A percentile compares a stretch with the other conserved stretches of the same genome.
Evolutionary conservation across 2,329 filamentous ascomycete genomes (phyloP).

Genomic region (Neofusicoccum laricinum): DNA sequence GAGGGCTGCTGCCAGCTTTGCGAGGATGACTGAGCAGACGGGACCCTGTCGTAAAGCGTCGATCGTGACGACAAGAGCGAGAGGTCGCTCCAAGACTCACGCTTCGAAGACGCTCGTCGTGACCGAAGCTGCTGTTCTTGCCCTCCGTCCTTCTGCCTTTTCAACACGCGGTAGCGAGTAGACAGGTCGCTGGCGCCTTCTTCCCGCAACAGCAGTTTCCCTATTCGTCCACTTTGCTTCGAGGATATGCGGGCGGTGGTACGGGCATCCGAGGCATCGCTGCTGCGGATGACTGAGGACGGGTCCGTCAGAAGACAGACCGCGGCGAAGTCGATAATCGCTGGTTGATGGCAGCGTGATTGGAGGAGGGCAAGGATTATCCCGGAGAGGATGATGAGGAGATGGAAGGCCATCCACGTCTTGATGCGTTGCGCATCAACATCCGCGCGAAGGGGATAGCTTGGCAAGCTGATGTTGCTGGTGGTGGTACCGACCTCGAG

Average conservation of each 20-base stretch:
- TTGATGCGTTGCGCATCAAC: not conserved
- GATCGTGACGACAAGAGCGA: not conserved
- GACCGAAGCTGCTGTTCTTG: not conserved
- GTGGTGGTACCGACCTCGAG: not conserved
- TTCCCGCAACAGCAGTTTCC: not conserved
- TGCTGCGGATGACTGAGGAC: not conserved
- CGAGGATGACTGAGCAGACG: not conserved
- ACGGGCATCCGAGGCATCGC: not conserved
- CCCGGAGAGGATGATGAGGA: not conserved
- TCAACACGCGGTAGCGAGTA: not conserved
- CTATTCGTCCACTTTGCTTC: not conserved
- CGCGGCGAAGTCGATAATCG: not conserved
- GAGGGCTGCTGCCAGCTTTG: not conserved
- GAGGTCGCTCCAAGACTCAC: not conserved
- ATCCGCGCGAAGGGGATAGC: not conserved
- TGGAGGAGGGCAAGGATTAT: not conserved
- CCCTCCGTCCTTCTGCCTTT: not conserved
- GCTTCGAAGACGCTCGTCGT: not conserved
- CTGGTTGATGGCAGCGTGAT: not conserved
- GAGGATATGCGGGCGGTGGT: not conserved
- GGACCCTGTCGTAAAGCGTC: not conserved
- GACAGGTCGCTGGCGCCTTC: not conserved
- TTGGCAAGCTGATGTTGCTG: not conserved
- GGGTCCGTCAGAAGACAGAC: not conserved
- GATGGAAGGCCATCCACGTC: not conserved